Base-by-base conservation (phyloP, 177 flowering plant species). In the Vitis hybrid region DNA sequence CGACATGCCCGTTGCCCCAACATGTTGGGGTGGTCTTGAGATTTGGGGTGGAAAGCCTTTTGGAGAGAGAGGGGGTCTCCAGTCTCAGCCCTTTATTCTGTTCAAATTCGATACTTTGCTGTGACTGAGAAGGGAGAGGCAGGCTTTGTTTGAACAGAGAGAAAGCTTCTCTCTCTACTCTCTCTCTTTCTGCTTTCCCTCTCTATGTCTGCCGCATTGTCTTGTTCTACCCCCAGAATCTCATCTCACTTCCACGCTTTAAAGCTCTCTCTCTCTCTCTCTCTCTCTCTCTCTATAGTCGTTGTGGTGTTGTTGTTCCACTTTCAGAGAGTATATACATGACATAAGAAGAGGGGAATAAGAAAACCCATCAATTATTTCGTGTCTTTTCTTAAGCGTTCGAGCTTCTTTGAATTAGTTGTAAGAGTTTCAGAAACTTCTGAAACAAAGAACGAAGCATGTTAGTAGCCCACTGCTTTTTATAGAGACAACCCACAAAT, bases 21-120 rank as follows among this genome's bases (percentile, higher is more conserved):
- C 67, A 55, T 62, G 71, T 61, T 66, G 64, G 68, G 69, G 63
- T 61, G 59, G 75, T 71, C 81, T 77, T 73, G 81, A 78, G 75
- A 74, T 77, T 75, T 71, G 82, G 71, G 66, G 65, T 62, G 38
- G 70, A 69, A 70, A 69, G 69, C 70, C 64, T 17, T 33, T 7
- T 58, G 53, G 53, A 52, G 17, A 14, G 52, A 74, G 75, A 67
- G 75, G 51, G 44, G 59, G 63, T 24, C 53, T 19, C 10, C 65
- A 65, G 66, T 64, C 62, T 61, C 54, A 64, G 73, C 84, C 71
- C 85, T 83, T 84, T 82, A 81, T 82, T 81, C 80, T 79, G 83
- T 76, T 80, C 81, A 84, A 81, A 77, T 74, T 80, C 76, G 76
- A 77, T 71, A 72, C 84, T 75, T 81, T 77, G 80, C 75, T 72